A percentile compares a stretch with the other conserved stretches of the same genome.
These are phyloP conservation scores for Candida broadrunensis DNA, from an alignment of 805 yeast genomes.

Conservation along the genomic window DNA sequence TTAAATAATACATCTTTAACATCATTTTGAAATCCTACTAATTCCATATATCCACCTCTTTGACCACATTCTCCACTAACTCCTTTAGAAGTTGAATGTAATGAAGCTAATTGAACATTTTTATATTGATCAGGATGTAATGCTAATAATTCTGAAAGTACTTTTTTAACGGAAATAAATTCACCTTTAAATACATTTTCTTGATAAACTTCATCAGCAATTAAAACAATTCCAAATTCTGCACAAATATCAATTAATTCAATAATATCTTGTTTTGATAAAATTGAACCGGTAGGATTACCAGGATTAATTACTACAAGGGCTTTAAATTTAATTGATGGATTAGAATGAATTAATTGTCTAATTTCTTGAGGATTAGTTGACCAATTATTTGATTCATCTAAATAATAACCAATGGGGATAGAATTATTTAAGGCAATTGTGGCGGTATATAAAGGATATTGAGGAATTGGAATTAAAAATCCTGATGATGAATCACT, in stretches of 20 bases:
- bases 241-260: conserved; percentile 79
- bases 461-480: conserved; percentile 96
- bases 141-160: conserved; percentile 61
- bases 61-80: conserved; percentile 99
- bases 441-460: conserved; percentile 95
- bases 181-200: conserved; percentile 82
- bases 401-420: conserved; percentile 81
- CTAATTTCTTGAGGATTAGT: conserved; percentile 68
- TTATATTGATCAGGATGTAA: conserved; percentile 54
- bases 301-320: conserved; percentile 97
- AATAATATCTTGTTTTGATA: conserved; percentile 61
- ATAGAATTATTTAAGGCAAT: conserved; percentile 79
- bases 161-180: conserved; percentile 81
- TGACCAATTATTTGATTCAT: conserved; percentile 83
- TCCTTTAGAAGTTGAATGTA: conserved; percentile 98
- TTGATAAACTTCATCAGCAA: conserved; percentile 98
- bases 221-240: conserved; percentile 75
- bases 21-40: conserved; percentile 73
- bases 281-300: conserved; percentile 93
- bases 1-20: conserved; percentile 72
- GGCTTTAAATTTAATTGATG: conserved; percentile 67
- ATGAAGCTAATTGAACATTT: conserved; percentile 82
- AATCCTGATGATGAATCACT: conserved; percentile 68
- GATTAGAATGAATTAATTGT: conserved; percentile 44
- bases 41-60: conserved; percentile 98